phyloP scores from a whole-genome alignment of 192 early-diverging fungal species.

The Coemansia sp. region DNA sequence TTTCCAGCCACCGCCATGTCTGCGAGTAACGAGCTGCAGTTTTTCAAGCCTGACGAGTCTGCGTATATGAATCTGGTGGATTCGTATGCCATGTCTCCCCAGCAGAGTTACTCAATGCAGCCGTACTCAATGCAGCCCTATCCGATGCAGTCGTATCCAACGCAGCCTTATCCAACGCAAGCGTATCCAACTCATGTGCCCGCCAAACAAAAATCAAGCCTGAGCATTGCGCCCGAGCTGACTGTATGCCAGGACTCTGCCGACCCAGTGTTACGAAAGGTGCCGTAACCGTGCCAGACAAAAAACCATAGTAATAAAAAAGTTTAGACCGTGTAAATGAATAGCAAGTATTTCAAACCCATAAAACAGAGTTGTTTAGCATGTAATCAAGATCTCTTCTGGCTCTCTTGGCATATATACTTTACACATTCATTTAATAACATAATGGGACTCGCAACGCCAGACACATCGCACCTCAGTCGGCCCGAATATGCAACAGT shows the following conservation, averaged over 20 bases:
- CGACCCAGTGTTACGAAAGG: too few species aligned
- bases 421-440: background rate
- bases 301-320: too few species aligned
- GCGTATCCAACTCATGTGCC: too few species aligned
- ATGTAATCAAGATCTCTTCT: too few species aligned
- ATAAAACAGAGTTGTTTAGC: too few species aligned
- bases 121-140: background rate
- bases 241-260: conserved; percentile 15
- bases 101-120: background rate
- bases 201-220: background rate
- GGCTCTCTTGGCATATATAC: too few species aligned
- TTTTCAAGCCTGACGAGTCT: background rate
- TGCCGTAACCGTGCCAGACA: too few species aligned
- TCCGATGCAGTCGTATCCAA: background rate
- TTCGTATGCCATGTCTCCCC: background rate
- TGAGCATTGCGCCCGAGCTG: conserved; percentile 20
- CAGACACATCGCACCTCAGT: conserved; percentile 72
- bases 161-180: background rate
- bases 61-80: background rate
- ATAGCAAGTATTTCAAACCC: too few species aligned
- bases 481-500: conserved; percentile 64
- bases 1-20: background rate
- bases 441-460: conserved; percentile 66
- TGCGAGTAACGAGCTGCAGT: background rate
- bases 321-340: too few species aligned